Percentiles rank a stretch among this genome's conserved stretches.
These are phyloP conservation scores for Syzygium grande DNA, from an alignment of 345 rosid species.

Conservation along the genomic window DNA sequence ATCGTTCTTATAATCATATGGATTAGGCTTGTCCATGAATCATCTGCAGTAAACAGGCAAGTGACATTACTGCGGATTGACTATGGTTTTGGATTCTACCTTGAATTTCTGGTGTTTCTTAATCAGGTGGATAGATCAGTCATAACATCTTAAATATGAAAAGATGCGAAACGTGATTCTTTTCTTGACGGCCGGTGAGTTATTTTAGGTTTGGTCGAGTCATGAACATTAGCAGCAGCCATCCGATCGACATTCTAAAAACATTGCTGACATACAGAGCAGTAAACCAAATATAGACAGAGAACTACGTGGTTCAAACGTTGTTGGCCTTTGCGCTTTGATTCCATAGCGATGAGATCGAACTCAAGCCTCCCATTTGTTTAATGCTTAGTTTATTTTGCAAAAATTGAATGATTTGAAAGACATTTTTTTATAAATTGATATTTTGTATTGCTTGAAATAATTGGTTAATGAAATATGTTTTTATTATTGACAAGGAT, in stretches of 20 bases:
- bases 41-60: not conserved
- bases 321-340: not conserved
- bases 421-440: too few species aligned
- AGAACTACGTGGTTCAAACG: not conserved
- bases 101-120: not conserved
- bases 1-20: not conserved
- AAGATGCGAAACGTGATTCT: not conserved
- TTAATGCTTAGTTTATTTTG: too few species aligned
- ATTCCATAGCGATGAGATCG: not conserved
- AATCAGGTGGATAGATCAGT: not conserved
- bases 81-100: not conserved
- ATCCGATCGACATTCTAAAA: not conserved
- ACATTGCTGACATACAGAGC: not conserved
- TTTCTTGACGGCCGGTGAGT: not conserved
- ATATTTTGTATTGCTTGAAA: too few species aligned
- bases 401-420: too few species aligned
- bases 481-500: too few species aligned
- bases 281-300: not conserved
- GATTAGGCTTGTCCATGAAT: not conserved
- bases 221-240: not conserved
- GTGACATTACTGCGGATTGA: not conserved
- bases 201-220: not conserved
- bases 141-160: not conserved
- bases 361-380: not conserved
- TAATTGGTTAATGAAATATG: too few species aligned